Base-by-base conservation (phyloP, 1,284 basidiomycete genomes). In the Sporisorium graminicola region DNA sequence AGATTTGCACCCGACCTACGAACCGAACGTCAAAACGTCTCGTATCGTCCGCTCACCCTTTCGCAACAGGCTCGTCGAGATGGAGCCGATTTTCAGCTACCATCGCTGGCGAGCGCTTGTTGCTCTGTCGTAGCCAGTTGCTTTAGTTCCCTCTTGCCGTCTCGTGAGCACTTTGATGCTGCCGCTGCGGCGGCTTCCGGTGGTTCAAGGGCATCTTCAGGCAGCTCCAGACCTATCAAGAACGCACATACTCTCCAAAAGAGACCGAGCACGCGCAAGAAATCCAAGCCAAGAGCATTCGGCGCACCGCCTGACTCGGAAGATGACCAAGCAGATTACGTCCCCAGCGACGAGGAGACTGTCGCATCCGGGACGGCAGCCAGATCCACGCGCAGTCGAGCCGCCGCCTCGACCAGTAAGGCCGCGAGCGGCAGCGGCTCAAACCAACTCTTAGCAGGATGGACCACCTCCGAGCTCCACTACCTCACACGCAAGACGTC, bases 401-500 rank as follows among this genome's bases (percentile, higher is more conserved):
- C 13, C 24, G 33, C 12, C 16, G 26, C 46, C 2, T n/a, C 33
- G 5, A 12, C 33, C 8, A 16, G 31, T 3, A 24, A 2, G 22
- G 22, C 24, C 55, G 16, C 6, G 18, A 14, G 22, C 29, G n/a
- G 10, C 8, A 43, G 16, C 27, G n/a, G 35, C 7, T 35, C 69
- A 9, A 63, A 42, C 26, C 64, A 53, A 18, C 63, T 69, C 3
- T 46, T 65, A 3, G 62, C 62, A 20, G 65, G 66, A 3, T 74
- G 71, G 67, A 65, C 66, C 16, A 70, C 67, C 1, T 63, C 58
- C 7, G 73, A 75, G 33, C 67, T 75, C 1, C 67, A 70, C 40
- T 66, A 75, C 46, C 58, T 75, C 37, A 67, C 67, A 2, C 63
- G 58, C 42, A 63, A 60, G 33, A 71, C 67, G 3, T 61, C 64